Percentiles rank a stretch among this genome's conserved stretches.
These are phyloP conservation scores for Isabelozyma pseudorhagii DNA, from an alignment of 805 yeast genomes.

Conservation along the genomic window DNA sequence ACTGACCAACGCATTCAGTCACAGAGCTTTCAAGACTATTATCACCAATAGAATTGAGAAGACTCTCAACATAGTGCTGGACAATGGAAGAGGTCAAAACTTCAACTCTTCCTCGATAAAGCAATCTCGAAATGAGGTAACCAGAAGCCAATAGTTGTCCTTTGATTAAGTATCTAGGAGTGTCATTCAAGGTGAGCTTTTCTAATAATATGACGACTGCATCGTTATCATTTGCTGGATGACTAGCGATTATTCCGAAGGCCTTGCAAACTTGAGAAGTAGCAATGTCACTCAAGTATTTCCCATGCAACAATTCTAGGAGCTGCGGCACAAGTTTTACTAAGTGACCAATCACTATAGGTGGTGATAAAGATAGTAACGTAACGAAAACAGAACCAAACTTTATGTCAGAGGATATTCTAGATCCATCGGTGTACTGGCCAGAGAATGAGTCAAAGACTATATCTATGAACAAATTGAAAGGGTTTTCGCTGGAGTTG, in stretches of 20 bases:
- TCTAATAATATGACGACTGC: constrained; percentile 5
- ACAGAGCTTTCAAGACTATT: constrained; percentile 20
- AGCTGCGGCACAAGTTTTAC: constrained; percentile 16
- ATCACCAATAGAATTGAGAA: constrained; percentile 16
- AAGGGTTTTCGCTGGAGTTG: constrained; percentile 5
- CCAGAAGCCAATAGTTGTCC: constrained; percentile 33
- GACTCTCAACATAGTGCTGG: constrained; percentile 6
- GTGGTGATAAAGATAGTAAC: constrained; percentile 30
- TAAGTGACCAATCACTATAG: constrained; percentile 19
- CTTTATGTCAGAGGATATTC: constrained; percentile 15
- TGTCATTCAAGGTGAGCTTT: constrained; percentile 3
- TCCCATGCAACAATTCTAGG: constrained; percentile 18
- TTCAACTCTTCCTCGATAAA: constrained; percentile 24
- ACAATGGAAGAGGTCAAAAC: constrained; percentile 9
- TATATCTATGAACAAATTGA: constrained; percentile 8
- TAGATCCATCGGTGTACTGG: constrained; percentile 10
- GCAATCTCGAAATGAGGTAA: constrained; percentile 46
- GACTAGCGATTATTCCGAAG: constrained; percentile 50
- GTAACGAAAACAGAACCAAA: constrained; percentile 37
- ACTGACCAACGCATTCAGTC: constrained; percentile 40
- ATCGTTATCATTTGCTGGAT: constrained; percentile 19
- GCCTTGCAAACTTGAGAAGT: constrained; percentile 36
- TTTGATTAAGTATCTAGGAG: constrained; percentile 12
- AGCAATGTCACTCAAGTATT: constrained; percentile 17
- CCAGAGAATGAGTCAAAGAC: constrained; percentile 35